A percentile compares a stretch with the other conserved stretches of the same genome.
phyloP scores from a whole-genome alignment of 2,329 filamentous ascomycete genomes.

The Chaetomium globosum region DNA sequence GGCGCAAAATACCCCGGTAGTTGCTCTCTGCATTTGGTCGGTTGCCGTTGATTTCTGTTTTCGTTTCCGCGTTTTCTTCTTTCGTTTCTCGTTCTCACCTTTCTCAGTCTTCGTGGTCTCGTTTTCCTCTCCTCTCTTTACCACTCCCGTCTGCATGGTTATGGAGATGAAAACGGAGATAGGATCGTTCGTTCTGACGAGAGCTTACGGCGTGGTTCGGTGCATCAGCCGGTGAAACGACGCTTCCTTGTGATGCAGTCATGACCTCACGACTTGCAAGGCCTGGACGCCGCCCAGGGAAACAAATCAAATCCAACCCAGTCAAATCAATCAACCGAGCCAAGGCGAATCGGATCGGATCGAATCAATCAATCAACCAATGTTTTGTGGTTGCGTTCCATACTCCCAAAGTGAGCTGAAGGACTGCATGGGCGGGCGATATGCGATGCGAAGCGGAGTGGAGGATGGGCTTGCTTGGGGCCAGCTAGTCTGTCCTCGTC shows the following conservation, averaged over 20 bases:
- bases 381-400: neutral
- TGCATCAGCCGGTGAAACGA: slow-evolving; percentile 3
- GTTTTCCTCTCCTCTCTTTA: neutral
- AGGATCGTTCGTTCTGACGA: neutral
- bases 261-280: neutral
- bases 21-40: slow-evolving; percentile 53
- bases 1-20: slow-evolving; percentile 60
- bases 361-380: slow-evolving; percentile 1
- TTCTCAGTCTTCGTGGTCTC: neutral
- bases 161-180: neutral
- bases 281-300: neutral
- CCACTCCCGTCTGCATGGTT: neutral
- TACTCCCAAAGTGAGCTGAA: neutral
- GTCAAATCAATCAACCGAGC: neutral
- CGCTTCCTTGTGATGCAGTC: slow-evolving; percentile 14
- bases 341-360: neutral
- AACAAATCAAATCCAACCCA: neutral
- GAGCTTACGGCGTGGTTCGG: neutral
- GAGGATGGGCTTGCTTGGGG: neutral
- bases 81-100: slow-evolving; percentile 1
- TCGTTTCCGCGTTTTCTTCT: slow-evolving; percentile 25
- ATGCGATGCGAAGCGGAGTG: neutral
- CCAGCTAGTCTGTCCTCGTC: neutral
- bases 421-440: neutral
- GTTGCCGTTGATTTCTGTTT: slow-evolving; percentile 44